Evolutionary conservation across 345 rosid species (phyloP), one percentile per base, ranked within the genome.

Genomic region (Sisymbrium irio): DNA sequence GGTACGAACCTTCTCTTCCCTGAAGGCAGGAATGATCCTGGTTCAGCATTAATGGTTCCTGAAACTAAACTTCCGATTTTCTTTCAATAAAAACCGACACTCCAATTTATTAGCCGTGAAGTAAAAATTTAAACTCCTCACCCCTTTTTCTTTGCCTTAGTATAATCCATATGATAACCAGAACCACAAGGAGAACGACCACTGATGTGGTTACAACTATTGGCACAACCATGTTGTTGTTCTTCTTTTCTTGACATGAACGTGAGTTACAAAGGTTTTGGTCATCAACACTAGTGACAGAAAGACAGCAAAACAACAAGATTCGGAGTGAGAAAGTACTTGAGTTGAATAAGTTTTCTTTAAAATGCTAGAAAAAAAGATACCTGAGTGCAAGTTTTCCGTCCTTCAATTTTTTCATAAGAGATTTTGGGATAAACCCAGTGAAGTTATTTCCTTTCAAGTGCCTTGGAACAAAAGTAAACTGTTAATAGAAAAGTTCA

Each of bases 371-470:
- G 13, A 56, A 49, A 41, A 42, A 41, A 42, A 64, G 17, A 53
- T 57, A 88, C 93, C 87, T 85, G 25, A 86, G 69, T 35, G 70
- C 56, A 42, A 84, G 83, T 15, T 40, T 66, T 9, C 85, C 77
- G 0, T 63, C 62, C 7, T 56, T 62, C 10, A 79, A 22, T 69
- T 79, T 82, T 32, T 84, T 79, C 27, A 71, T 18, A 57, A 88
- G 85, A 14, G 65, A 71, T 55, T 37, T 46, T 39, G 93, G 87
- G 71, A 88, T 58, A 20, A 71, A 28, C 20, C 93, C 93, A 5
- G 84, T 64, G n/a, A 84, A 78, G n/a, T 82, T 73, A 72, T 88
- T 88, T 64, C 85, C 83, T 70, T 67, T 54, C 68, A 86, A 51
- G 59, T 80, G 79, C 75, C 90, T 88, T 10, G 76, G 25, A 44